These are phyloP conservation scores for Lignosus rhinocerotis DNA, from an alignment of 1,284 basidiomycete species.

Conservation along the genomic window DNA sequence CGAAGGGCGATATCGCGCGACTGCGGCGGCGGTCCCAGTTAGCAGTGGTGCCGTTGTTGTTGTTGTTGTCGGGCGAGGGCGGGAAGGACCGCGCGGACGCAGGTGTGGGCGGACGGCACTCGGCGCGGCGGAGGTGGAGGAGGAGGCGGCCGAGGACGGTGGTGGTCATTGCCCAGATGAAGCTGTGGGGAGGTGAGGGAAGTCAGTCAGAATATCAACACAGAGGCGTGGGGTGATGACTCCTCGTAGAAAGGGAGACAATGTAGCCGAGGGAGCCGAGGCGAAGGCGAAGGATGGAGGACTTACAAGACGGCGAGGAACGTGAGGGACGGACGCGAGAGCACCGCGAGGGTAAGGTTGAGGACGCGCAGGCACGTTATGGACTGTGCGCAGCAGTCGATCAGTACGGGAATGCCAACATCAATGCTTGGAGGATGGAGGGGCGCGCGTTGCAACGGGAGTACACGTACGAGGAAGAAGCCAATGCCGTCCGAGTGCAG, in stretches of 20 bases:
- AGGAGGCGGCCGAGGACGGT: conserved; percentile 27
- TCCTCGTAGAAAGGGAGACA: not conserved
- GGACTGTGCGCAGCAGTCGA: conserved; percentile 13
- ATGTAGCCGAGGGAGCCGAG: not conserved
- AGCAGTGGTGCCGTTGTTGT: not conserved
- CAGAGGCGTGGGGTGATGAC: not conserved
- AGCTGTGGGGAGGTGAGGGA: conserved; percentile 13
- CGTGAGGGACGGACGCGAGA: conserved; percentile 25
- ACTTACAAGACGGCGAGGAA: conserved; percentile 32
- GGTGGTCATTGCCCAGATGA: conserved; percentile 30
- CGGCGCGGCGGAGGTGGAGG: conserved; percentile 26
- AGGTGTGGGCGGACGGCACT: conserved; percentile 1
- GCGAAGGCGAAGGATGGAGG: not conserved
- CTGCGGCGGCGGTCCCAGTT: conserved; percentile 13
- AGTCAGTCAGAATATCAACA: not conserved
- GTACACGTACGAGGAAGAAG: conserved; percentile 29
- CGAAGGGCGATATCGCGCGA: conserved; percentile 23
- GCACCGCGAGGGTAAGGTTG: conserved; percentile 27
- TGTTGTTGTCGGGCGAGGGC: not conserved
- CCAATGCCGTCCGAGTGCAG: conserved; percentile 33
- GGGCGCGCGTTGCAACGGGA: not conserved
- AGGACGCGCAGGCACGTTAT: conserved; percentile 27
- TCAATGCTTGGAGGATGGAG: not conserved
- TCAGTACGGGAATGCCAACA: not conserved
- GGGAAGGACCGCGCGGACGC: not conserved